Evolutionary conservation across 345 rosid genomes (phyloP).

Genomic region (Anastatica hierochuntica): DNA sequence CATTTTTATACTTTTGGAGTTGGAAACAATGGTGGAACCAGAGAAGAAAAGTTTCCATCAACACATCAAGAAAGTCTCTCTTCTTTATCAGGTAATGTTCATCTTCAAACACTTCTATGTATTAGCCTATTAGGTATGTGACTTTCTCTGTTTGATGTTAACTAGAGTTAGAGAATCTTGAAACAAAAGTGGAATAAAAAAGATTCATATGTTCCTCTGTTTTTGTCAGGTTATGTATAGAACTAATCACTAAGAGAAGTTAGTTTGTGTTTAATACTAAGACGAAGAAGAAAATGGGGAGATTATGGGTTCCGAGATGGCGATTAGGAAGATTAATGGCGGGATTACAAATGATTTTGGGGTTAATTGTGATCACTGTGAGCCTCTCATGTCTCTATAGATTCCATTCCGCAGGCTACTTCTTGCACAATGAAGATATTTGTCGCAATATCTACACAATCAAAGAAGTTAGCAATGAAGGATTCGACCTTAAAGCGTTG

Average conservation of each 20-base stretch:
- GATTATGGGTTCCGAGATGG: slow-evolving; percentile 40
- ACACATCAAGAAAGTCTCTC: slow-evolving; percentile 1
- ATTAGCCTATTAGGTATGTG: too few species aligned
- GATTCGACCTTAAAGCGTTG: slow-evolving; percentile 39
- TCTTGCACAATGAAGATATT: slow-evolving; percentile 53
- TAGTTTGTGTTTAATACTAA: not conserved
- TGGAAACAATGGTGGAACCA: too few species aligned
- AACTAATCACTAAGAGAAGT: too few species aligned
- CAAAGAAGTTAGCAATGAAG: slow-evolving; percentile 30
- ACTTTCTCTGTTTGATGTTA: not conserved
- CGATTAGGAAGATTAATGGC: slow-evolving; percentile 44
- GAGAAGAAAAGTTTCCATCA: slow-evolving; percentile 16
- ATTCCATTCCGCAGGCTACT: slow-evolving; percentile 61
- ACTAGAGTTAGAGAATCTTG: not conserved
- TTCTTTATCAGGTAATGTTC: slow-evolving; percentile 11
- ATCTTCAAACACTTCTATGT: not conserved
- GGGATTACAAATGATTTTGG: slow-evolving; percentile 54
- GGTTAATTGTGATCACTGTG: slow-evolving; percentile 47
- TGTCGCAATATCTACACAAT: slow-evolving; percentile 45
- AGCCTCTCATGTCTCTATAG: slow-evolving; percentile 59
- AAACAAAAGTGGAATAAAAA: too few species aligned
- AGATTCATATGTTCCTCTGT: not conserved
- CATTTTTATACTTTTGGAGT: too few species aligned
- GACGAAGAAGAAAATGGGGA: too few species aligned
- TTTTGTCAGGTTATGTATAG: slow-evolving; percentile 9